These are phyloP conservation scores for Xylaria scruposa DNA, from an alignment of 495 filamentous ascomycete species.

Conservation along the genomic window DNA sequence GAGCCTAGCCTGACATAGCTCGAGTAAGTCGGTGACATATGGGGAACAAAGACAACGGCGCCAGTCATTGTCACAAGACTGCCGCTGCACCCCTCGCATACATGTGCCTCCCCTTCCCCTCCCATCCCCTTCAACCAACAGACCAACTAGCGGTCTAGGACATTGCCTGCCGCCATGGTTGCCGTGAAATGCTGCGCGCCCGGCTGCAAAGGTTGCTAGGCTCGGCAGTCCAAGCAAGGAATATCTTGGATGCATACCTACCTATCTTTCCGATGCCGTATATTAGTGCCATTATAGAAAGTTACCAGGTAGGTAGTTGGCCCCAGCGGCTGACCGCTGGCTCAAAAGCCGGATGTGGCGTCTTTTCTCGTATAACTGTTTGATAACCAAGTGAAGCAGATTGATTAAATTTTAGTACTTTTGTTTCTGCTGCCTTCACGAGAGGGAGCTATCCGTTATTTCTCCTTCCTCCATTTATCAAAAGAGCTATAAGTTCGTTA, in stretches of 20 bases:
- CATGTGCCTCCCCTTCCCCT: background rate
- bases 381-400: background rate
- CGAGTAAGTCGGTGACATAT: background rate
- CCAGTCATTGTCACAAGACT: constrained; percentile 1
- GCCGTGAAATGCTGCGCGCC: constrained; percentile 11
- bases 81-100: constrained; percentile 14
- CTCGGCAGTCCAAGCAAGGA: constrained; percentile 32
- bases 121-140: background rate
- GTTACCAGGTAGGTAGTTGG: background rate
- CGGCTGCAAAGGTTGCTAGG: background rate
- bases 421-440: background rate
- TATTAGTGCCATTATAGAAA: background rate
- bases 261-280: background rate
- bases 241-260: constrained; percentile 19
- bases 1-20: background rate
- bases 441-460: background rate
- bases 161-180: constrained; percentile 8
- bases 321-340: background rate
- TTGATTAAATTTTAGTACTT: background rate
- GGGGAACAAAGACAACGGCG: constrained; percentile 17
- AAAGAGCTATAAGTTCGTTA: too few species aligned
- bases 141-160: constrained; percentile 22
- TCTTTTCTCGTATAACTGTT: background rate
- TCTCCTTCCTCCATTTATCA: background rate
- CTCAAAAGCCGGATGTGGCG: background rate